These are phyloP conservation scores for Pisolithus thermaeus DNA, from an alignment of 1,284 basidiomycete genomes.

Conservation along the genomic window DNA sequence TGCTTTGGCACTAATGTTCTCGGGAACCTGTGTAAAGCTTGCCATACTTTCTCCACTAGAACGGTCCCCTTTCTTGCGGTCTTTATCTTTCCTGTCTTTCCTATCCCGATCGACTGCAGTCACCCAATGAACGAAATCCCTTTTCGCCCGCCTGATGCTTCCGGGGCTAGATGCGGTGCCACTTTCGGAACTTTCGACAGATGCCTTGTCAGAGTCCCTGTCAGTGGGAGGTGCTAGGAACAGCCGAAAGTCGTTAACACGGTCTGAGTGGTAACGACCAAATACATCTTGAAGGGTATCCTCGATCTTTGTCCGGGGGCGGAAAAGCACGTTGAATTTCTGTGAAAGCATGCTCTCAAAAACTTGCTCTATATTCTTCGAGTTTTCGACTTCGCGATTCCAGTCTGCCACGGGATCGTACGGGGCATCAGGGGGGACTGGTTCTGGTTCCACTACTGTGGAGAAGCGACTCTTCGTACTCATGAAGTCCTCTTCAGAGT, in stretches of 20 bases:
- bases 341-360: constrained; percentile 49
- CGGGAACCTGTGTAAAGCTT: constrained; percentile 20
- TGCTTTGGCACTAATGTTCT: constrained; percentile 36
- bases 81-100: constrained; percentile 18
- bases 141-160: constrained; percentile 23
- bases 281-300: constrained; percentile 43
- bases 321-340: constrained; percentile 43
- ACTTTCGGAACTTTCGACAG: constrained; percentile 20
- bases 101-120: constrained; percentile 32
- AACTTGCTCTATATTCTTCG: constrained; percentile 42
- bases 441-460: constrained; percentile 13
- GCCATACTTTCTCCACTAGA: constrained; percentile 21
- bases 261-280: constrained; percentile 34
- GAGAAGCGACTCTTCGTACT: constrained; percentile 30
- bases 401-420: constrained; percentile 30
- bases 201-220: constrained; percentile 22
- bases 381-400: constrained; percentile 30
- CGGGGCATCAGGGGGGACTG: neutral
- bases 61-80: constrained; percentile 19
- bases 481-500: constrained; percentile 25
- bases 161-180: constrained; percentile 3
- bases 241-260: constrained; percentile 42
- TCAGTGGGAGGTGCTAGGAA: constrained; percentile 44
- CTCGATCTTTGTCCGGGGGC: constrained; percentile 41
- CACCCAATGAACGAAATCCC: constrained; percentile 31